Percentiles rank a stretch among this genome's conserved stretches.
Conservation (phyloP, 805 yeast species). For the Saturnispora zaruensis region DNA sequence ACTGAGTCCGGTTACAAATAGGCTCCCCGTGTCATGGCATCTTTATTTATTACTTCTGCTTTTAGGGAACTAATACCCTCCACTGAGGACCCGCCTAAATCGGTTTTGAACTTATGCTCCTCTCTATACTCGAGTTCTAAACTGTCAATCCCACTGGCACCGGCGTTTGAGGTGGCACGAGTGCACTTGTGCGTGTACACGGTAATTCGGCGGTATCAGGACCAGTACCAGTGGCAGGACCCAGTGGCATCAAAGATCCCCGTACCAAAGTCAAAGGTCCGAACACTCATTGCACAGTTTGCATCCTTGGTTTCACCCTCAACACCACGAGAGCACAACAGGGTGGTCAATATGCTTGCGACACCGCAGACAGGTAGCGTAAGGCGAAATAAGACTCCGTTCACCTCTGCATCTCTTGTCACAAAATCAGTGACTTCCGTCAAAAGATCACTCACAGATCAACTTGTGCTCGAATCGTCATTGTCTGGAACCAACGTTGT, state of each 20-base stretch:
- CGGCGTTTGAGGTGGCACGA: slow-evolving; percentile 54
- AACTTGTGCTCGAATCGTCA: not conserved
- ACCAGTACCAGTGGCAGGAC: slow-evolving; percentile 36
- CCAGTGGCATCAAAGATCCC: slow-evolving; percentile 51
- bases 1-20: not conserved
- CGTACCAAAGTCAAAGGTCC: slow-evolving; percentile 37
- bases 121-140: slow-evolving; percentile 47
- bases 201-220: slow-evolving; percentile 43
- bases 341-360: slow-evolving; percentile 3
- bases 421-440: slow-evolving; percentile 1
- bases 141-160: slow-evolving; percentile 37
- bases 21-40: slow-evolving; percentile 20
- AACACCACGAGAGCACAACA: slow-evolving; percentile 15
- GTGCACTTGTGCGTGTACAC: slow-evolving; percentile 59
- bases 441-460: slow-evolving; percentile 6
- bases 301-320: slow-evolving; percentile 17
- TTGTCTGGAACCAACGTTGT: not conserved
- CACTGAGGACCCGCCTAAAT: slow-evolving; percentile 36
- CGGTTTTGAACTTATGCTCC: slow-evolving; percentile 33
- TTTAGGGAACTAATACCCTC: slow-evolving; percentile 46
- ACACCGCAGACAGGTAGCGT: not conserved
- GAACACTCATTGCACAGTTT: slow-evolving; percentile 38
- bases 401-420: not conserved
- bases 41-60: slow-evolving; percentile 27
- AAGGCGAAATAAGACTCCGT: not conserved